Conservation (phyloP, 2,329 filamentous ascomycete genomes). For the Xylariomycetidae sp. region DNA sequence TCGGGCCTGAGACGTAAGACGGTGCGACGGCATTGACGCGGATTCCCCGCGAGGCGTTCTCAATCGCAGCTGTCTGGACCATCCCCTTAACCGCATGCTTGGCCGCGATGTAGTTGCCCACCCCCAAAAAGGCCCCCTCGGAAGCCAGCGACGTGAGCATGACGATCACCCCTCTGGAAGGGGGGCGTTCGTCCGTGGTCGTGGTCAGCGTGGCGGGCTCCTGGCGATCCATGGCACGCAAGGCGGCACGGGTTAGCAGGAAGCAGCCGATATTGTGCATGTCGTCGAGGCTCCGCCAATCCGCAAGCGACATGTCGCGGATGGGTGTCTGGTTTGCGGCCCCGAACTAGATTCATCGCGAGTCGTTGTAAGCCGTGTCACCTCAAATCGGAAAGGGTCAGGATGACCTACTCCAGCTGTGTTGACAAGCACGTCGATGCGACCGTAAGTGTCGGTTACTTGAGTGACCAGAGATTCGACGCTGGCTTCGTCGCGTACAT, state of each 20-base stretch:
- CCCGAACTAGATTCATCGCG: slow-evolving; percentile 6
- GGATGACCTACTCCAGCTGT: slow-evolving; percentile 9
- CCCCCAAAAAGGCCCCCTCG: slow-evolving; percentile 12
- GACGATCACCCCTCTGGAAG: slow-evolving; percentile 11
- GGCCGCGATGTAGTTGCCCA: slow-evolving; percentile 12
- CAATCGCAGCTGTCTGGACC: slow-evolving; percentile 14
- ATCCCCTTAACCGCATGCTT: slow-evolving; percentile 16
- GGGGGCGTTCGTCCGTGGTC: slow-evolving; percentile 1
- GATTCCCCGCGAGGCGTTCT: slow-evolving; percentile 11
- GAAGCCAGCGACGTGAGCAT: slow-evolving; percentile 15
- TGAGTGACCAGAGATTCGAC: slow-evolving; percentile 7
- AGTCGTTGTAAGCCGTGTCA: slow-evolving; percentile 1
- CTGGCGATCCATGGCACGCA: slow-evolving; percentile 14
- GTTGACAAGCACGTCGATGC: slow-evolving; percentile 13
- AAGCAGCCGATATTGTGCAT: slow-evolving; percentile 16
- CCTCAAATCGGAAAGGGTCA: slow-evolving; percentile 1
- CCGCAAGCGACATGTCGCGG: slow-evolving; percentile 12
- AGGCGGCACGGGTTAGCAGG: slow-evolving; percentile 11
- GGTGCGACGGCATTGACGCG: slow-evolving; percentile 14
- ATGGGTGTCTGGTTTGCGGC: slow-evolving; percentile 10
- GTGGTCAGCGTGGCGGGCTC: slow-evolving; percentile 1
- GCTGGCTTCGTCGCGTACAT: slow-evolving; percentile 10
- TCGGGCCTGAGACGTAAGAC: slow-evolving; percentile 13
- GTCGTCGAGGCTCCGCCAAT: slow-evolving; percentile 13
- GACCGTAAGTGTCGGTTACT: slow-evolving; percentile 8